A percentile compares a stretch with the other conserved stretches of the same genome.
Evolutionary conservation across 805 yeast species (phyloP).

Genomic region (Wickerhamiella alocasiicola): DNA sequence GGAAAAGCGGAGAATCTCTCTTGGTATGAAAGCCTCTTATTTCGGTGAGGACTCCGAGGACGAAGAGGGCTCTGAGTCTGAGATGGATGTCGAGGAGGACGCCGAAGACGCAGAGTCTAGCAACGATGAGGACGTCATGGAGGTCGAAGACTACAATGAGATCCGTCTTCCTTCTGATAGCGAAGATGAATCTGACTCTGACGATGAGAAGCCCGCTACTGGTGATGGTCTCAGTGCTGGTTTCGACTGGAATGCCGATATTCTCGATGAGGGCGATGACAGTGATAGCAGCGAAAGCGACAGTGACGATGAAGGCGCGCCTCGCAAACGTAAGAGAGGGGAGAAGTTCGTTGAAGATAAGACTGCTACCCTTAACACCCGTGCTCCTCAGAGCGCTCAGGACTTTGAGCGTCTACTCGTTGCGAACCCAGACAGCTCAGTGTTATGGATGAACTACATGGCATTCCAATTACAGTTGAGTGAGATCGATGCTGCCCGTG

Average conservation of each 20-base stretch:
- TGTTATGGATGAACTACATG: slow-evolving; percentile 96
- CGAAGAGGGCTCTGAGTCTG: slow-evolving; percentile 18
- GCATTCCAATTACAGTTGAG: slow-evolving; percentile 91
- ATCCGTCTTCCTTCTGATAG: slow-evolving; percentile 14
- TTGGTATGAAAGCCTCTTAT: slow-evolving; percentile 92
- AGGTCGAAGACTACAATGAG: slow-evolving; percentile 21
- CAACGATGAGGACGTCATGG: slow-evolving; percentile 24
- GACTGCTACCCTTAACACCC: slow-evolving; percentile 69
- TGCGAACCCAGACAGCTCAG: slow-evolving; percentile 87
- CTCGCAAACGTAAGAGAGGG: slow-evolving; percentile 36
- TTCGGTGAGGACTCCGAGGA: slow-evolving; percentile 37
- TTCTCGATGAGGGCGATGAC: slow-evolving; percentile 29
- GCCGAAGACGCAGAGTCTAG: slow-evolving; percentile 24
- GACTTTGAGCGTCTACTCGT: slow-evolving; percentile 88
- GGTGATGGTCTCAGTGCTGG: slow-evolving; percentile 61
- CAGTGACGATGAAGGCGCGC: slow-evolving; percentile 21
- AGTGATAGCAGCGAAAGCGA: slow-evolving; percentile 40
- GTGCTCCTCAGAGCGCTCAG: slow-evolving; percentile 80
- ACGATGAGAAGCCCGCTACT: slow-evolving; percentile 14
- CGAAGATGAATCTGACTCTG: slow-evolving; percentile 19
- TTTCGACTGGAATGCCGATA: slow-evolving; percentile 92
- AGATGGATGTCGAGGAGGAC: slow-evolving; percentile 19
- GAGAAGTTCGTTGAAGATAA: slow-evolving; percentile 52
- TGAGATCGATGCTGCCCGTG: slow-evolving; percentile 90
- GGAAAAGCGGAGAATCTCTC: slow-evolving; percentile 61